These are phyloP conservation scores for Monascus purpureus DNA, from an alignment of 495 filamentous ascomycete genomes.

Conservation along the genomic window DNA sequence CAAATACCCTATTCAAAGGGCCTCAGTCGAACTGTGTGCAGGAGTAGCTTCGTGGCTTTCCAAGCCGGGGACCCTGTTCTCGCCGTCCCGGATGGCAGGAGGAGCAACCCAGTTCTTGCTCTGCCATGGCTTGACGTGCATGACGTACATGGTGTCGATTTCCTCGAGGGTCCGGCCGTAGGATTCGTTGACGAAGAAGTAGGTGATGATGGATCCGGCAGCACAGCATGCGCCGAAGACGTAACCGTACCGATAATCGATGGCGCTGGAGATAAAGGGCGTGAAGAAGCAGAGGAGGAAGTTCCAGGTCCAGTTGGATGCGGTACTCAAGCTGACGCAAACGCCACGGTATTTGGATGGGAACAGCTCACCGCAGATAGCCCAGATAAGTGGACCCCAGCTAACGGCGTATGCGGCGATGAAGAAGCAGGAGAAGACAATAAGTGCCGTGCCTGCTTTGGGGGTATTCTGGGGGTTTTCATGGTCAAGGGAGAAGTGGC, in stretches of 20 bases:
- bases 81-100: too few species aligned
- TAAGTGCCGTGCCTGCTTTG: conserved; percentile 54
- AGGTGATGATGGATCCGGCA: conserved; percentile 49
- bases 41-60: too few species aligned
- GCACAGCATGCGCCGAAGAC: conserved; percentile 63
- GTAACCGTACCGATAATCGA: conserved; percentile 66
- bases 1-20: too few species aligned
- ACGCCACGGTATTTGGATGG: conserved; percentile 62
- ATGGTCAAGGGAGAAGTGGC: conserved; percentile 43
- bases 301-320: conserved; percentile 83
- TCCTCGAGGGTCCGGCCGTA: conserved; percentile 58
- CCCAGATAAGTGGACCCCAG: conserved; percentile 80
- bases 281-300: conserved; percentile 81
- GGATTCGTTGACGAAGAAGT: conserved; percentile 67
- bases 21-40: too few species aligned
- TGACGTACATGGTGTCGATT: conserved; percentile 75
- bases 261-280: conserved; percentile 54
- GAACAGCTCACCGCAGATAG: conserved; percentile 68
- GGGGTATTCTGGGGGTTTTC: conserved; percentile 35
- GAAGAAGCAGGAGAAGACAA: conserved; percentile 65
- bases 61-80: too few species aligned
- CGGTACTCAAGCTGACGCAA: conserved; percentile 63
- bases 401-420: conserved; percentile 46
- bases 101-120: conserved; percentile 44
- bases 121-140: conserved; percentile 54